Base-by-base conservation (phyloP, 2,329 filamentous ascomycete genomes). In the Corinectria fuckeliana region DNA sequence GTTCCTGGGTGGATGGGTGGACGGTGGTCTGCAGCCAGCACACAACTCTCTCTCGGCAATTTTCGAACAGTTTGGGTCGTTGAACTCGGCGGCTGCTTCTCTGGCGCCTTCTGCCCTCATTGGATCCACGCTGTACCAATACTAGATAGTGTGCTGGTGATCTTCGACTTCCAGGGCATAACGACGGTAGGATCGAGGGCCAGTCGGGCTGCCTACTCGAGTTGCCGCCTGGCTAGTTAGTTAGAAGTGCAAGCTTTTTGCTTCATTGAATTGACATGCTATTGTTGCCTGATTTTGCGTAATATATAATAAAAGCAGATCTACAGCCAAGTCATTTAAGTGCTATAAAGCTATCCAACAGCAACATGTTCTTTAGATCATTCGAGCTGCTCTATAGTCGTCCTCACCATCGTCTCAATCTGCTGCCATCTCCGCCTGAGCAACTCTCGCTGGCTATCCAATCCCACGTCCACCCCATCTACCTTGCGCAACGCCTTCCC, bases 391-490 rank as follows among this genome's bases (percentile, higher is more conserved):
- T 63, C 59, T 64, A 71, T 77, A 48, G 78, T 75, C 30, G 65
- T 69, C 50, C 72, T 69, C 10, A 80, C 68, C 58, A 83, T 67
- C 2, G 60, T 50, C 42, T 69, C 64, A 45, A 82, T 77, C 65
- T 83, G 81, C 57, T 63, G 64, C 81, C 81, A 84, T 36, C 82
- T 74, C 34, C 65, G 66, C 11, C 68, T 50, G 9, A 83, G 62
- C n/a, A 78, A 62, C 4, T 75, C 72, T 21, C 72, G 74, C 62
- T 82, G 80, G 20, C 58, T 60, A 10, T 57, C 69, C 7, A 60
- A 68, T 50, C 64, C 77, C 34, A 5, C 53, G 51, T 58, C 71
- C 69, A 79, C 60, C 47, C 71, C 69, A 16, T 72, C 70, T 9
- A 80, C 63, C 14, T 71, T 69, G 14, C 64, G 61, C 5, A 78